These are phyloP conservation scores for Cadophora malorum DNA, from an alignment of 2,329 filamentous ascomycete species.

Conservation along the genomic window DNA sequence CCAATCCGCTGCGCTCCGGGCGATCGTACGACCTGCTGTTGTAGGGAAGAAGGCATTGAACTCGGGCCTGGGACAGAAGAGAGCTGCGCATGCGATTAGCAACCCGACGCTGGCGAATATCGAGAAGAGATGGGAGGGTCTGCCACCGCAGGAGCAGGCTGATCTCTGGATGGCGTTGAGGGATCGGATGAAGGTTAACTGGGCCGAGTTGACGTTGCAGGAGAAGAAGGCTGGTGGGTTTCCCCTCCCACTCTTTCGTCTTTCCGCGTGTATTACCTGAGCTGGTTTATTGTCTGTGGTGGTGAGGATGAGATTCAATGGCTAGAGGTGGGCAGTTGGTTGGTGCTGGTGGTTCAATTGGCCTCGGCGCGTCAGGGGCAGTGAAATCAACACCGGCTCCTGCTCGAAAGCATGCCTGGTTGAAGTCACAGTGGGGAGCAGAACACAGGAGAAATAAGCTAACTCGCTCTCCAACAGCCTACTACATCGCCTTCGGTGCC, in stretches of 20 bases:
- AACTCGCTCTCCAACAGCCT: constrained; percentile 65
- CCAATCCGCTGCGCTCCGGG: constrained; percentile 34
- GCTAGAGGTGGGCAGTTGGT: not conserved
- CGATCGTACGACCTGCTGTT: constrained; percentile 40
- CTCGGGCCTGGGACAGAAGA: constrained; percentile 24
- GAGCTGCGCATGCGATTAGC: constrained; percentile 83
- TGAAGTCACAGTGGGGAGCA: not conserved
- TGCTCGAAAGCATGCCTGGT: not conserved
- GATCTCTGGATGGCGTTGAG: constrained; percentile 98
- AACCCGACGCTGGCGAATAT: constrained; percentile 98
- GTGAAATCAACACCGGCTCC: not conserved
- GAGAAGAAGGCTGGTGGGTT: constrained; percentile 98
- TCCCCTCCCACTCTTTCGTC: not conserved
- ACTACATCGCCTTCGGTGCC: constrained; percentile 98
- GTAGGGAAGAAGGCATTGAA: constrained; percentile 4
- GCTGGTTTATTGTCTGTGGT: not conserved
- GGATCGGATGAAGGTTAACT: constrained; percentile 98
- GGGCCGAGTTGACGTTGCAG: constrained; percentile 91
- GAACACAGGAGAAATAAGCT: constrained; percentile 9
- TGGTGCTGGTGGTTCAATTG: not conserved
- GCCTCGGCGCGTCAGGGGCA: not conserved
- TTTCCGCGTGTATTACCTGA: not conserved
- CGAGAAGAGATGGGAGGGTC: constrained; percentile 98
- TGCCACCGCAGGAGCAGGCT: constrained; percentile 98
- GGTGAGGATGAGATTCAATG: not conserved